These are phyloP conservation scores for Dactylellina cionopaga DNA, from an alignment of 2,329 filamentous ascomycete species.

Conservation along the genomic window DNA sequence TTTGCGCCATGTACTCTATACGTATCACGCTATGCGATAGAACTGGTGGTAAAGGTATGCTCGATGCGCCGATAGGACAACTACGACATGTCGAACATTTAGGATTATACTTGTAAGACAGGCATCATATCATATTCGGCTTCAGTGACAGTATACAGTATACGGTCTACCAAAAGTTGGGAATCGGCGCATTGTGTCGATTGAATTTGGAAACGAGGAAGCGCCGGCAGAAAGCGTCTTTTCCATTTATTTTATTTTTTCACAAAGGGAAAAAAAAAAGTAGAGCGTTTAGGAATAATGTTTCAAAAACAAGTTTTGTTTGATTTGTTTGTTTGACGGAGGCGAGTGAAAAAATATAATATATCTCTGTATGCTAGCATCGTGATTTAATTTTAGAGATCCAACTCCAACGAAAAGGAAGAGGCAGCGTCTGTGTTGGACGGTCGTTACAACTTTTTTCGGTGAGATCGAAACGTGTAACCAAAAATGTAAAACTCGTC, in stretches of 20 bases:
- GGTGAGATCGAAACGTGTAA: no score
- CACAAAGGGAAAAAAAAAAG: no score
- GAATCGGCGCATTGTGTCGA: neutral
- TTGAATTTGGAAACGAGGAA: neutral
- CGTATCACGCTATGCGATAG: slow-evolving; percentile 24
- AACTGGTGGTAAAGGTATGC: slow-evolving; percentile 6
- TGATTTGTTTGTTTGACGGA: no score
- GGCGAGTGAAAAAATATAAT: no score
- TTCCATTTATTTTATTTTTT: neutral
- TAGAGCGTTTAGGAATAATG: no score
- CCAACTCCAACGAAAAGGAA: no score
- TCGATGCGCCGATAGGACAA: slow-evolving; percentile 37
- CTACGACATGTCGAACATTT: slow-evolving; percentile 31
- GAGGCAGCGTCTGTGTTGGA: no score
- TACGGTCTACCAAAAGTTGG: neutral
- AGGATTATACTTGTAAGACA: slow-evolving; percentile 49
- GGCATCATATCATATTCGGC: slow-evolving; percentile 14
- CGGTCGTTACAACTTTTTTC: neutral
- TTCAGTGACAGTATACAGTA: no score
- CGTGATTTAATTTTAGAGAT: no score
- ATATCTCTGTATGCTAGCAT: no score
- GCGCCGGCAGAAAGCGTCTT: neutral
- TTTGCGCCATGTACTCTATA: slow-evolving; percentile 1
- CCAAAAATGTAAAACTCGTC: no score
- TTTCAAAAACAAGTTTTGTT: no score